phyloP scores from a whole-genome alignment of 768 basidiomycete genomes.

The Tulasnella calospora region DNA sequence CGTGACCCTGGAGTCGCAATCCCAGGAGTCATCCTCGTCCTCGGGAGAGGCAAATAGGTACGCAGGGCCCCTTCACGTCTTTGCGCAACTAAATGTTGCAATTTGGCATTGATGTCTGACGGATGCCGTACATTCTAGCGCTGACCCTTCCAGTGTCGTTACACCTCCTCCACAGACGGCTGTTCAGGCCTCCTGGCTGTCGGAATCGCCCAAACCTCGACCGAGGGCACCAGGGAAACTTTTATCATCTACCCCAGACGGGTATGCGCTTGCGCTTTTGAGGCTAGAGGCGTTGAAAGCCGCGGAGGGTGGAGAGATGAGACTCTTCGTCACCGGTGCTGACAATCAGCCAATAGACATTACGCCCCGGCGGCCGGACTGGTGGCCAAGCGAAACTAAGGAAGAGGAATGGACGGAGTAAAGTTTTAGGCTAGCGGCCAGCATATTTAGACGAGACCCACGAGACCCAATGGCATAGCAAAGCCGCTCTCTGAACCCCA shows the following conservation, averaged over 20 bases:
- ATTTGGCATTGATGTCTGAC: constrained; percentile 30
- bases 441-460: not conserved
- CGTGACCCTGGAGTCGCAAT: constrained; percentile 39
- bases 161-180: constrained; percentile 31
- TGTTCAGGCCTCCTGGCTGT: constrained; percentile 28
- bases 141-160: not conserved
- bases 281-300: constrained; percentile 69
- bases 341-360: not conserved
- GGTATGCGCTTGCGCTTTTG: constrained; percentile 72
- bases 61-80: not conserved
- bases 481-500: not conserved
- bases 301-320: constrained; percentile 42
- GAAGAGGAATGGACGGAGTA: constrained; percentile 4
- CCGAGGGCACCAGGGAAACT: constrained; percentile 73
- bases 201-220: constrained; percentile 40
- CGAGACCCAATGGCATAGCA: not conserved
- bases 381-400: constrained; percentile 1
- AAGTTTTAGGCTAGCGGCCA: not conserved
- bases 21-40: constrained; percentile 1
- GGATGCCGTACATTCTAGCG: constrained; percentile 22
- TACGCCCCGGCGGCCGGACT: not conserved
- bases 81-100: not conserved
- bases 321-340: not conserved
- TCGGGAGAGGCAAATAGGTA: constrained; percentile 1
- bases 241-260: constrained; percentile 49